Evolutionary conservation across 805 yeast species (phyloP), one percentile per base, ranked within the genome.

Genomic region (Sugiyamaella chiloensis): DNA sequence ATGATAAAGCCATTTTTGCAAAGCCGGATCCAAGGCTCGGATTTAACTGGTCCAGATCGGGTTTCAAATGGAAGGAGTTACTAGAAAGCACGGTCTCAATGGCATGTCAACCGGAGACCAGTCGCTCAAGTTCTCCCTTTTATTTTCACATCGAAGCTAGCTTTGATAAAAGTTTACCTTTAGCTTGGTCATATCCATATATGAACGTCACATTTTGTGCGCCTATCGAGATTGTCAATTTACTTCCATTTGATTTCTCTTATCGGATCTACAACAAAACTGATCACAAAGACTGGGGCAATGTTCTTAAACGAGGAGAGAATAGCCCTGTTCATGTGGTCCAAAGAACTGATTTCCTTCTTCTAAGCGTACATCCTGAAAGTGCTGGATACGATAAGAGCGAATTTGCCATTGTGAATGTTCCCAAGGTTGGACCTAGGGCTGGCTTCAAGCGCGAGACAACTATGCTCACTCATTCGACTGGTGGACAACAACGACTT

Each of bases 191-290:
- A 1, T 95, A 87, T 59, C 99, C 99, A 0, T 93, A 87, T 58
- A 76, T 91, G 86, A 75, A 72, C 6, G 67, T 93, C 20, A 75
- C 81, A 3, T 67, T 93, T 5, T 80, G 93, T 0, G 87, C 98
- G 0, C 98, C 99, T 0, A 66, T 93, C 40, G 87, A 86, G 56
- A 72, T 93, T 49, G 89, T 86, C 55, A 93, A 93, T 59, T 69
- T 88, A 44, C 64, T 95, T 42, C 98, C 99, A 0, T 85, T 76
- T 60, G 96, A 87, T 57, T 65, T 91, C 37, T 72, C 78, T 16
- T 88, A 85, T 66, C 72, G 85, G 48, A 72, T 93, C 11, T 85
- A 84, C 63, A 93, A 89, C 62, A 86, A 87, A 58, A 81, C 80
- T 17, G 71, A 81, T 29, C 76, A 76, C 45, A 76, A 75, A 50